Conservation (phyloP, 208 protist genomes). For the Crithidia brevicula region DNA sequence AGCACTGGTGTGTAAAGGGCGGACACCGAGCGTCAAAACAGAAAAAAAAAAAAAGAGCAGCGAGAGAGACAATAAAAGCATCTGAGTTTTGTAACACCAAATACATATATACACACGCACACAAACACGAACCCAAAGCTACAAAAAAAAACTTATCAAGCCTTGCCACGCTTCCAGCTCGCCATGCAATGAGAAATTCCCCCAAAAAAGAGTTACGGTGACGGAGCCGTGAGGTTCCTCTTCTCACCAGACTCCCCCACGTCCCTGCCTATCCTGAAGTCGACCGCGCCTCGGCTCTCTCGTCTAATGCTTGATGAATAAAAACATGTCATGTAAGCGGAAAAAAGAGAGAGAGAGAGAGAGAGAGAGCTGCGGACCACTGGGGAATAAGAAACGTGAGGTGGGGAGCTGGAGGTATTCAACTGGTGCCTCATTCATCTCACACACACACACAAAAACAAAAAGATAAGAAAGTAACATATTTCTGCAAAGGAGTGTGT, state of each 20-base stretch:
- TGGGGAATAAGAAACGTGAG: background rate
- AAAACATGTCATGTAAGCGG: background rate
- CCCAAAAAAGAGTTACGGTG: slow-evolving; percentile 28
- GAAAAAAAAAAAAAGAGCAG: slow-evolving; percentile 3
- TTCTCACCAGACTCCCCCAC: slow-evolving; percentile 2
- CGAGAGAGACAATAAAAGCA: background rate
- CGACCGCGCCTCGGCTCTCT: background rate
- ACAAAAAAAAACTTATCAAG: background rate
- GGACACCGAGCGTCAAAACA: too few relatives aligned
- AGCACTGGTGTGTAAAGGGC: too few relatives aligned
- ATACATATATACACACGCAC: background rate
- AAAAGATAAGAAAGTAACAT: background rate
- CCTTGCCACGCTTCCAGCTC: too few relatives aligned
- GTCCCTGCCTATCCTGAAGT: background rate
- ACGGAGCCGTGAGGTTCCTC: slow-evolving; percentile 4
- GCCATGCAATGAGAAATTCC: background rate
- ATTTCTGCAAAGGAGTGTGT: slow-evolving; percentile 5
- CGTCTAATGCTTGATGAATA: background rate
- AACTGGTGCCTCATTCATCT: slow-evolving; percentile 2
- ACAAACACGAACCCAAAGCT: background rate
- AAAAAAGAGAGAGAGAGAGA: slow-evolving; percentile 19
- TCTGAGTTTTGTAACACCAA: too few relatives aligned
- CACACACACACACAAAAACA: slow-evolving; percentile 14
- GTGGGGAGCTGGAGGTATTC: slow-evolving; percentile 3
- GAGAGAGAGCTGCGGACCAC: background rate